Conservation (phyloP, 495 filamentous ascomycete genomes). For the Xylaria flabelliformis region DNA sequence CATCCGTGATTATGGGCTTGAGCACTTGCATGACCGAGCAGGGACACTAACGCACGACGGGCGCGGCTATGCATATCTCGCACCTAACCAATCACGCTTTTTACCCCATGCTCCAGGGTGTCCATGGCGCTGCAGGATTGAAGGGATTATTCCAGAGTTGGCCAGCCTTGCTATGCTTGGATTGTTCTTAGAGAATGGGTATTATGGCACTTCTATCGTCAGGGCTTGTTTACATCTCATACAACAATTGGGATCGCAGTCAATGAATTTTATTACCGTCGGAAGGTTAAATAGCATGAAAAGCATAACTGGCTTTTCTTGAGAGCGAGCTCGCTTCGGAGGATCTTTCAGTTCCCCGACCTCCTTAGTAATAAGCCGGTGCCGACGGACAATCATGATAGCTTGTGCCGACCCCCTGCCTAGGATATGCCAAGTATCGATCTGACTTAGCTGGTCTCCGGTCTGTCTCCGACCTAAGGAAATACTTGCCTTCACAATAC, state of each 20-base stretch:
- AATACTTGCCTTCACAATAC: neutral
- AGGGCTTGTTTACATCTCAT: conserved; percentile 23
- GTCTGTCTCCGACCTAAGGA: conserved; percentile 21
- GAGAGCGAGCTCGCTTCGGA: neutral
- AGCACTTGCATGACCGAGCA: conserved; percentile 47
- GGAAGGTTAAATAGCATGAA: neutral
- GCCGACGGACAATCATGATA: neutral
- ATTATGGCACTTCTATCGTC: neutral
- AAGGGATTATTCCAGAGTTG: conserved; percentile 28
- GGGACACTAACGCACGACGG: conserved; percentile 47
- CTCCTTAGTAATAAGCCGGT: conserved; percentile 20
- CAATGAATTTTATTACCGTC: neutral
- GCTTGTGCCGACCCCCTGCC: conserved; percentile 10
- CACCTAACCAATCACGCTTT: conserved; percentile 41
- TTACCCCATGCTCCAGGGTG: conserved; percentile 39
- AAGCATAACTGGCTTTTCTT: neutral
- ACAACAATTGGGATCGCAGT: neutral
- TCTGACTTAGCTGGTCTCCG: conserved; percentile 18
- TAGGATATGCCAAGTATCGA: conserved; percentile 12
- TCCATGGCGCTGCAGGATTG: conserved; percentile 28
- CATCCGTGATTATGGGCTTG: conserved; percentile 37
- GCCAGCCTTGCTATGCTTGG: conserved; percentile 25
- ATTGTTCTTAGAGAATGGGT: neutral
- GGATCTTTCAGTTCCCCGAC: conserved; percentile 25
- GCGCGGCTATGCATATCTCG: conserved; percentile 50